Evolutionary conservation across 192 early-diverging fungal genomes (phyloP).

Genomic region (Bifiguratus adelaidae): DNA sequence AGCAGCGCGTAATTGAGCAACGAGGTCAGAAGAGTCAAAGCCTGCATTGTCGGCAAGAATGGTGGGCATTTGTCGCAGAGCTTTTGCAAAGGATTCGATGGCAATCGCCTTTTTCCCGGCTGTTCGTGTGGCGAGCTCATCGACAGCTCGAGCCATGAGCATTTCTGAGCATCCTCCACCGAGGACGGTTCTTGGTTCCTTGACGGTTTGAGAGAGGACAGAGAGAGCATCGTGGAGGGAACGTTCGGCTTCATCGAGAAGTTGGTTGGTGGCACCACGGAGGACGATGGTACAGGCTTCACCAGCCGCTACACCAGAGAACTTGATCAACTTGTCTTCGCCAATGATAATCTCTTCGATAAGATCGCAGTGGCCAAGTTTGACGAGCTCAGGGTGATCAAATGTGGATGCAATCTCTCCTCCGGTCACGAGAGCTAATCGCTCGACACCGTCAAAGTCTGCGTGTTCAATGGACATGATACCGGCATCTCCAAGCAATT

Average conservation of each 20-base stretch:
- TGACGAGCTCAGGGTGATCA: slow-evolving; percentile 94
- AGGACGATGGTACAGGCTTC: slow-evolving; percentile 98
- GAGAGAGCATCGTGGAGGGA: slow-evolving; percentile 94
- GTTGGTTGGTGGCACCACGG: slow-evolving; percentile 87
- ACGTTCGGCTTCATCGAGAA: slow-evolving; percentile 96
- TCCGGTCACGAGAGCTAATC: slow-evolving; percentile 93
- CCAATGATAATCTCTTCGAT: slow-evolving; percentile 99
- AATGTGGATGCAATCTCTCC: slow-evolving; percentile 98
- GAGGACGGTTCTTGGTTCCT: slow-evolving; percentile 85
- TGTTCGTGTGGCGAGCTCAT: slow-evolving; percentile 82
- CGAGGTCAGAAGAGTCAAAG: slow-evolving; percentile 90
- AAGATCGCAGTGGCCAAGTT: slow-evolving; percentile 87
- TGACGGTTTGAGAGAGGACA: slow-evolving; percentile 91
- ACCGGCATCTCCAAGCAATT: slow-evolving; percentile 94
- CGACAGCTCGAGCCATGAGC: slow-evolving; percentile 96
- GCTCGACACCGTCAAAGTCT: slow-evolving; percentile 97
- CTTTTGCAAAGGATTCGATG: slow-evolving; percentile 89
- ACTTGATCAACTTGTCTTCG: slow-evolving; percentile 97
- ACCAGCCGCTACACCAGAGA: slow-evolving; percentile 88
- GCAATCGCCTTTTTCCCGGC: slow-evolving; percentile 94
- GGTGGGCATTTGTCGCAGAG: slow-evolving; percentile 92
- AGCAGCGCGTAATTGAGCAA: slow-evolving; percentile 83
- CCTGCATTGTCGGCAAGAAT: slow-evolving; percentile 97
- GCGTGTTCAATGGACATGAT: slow-evolving; percentile 98
- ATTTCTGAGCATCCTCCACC: slow-evolving; percentile 97